A percentile compares a stretch with the other conserved stretches of the same genome.
These are phyloP conservation scores for Eimeria tenella DNA, from an alignment of 169 alveolate species.

Conservation along the genomic window DNA sequence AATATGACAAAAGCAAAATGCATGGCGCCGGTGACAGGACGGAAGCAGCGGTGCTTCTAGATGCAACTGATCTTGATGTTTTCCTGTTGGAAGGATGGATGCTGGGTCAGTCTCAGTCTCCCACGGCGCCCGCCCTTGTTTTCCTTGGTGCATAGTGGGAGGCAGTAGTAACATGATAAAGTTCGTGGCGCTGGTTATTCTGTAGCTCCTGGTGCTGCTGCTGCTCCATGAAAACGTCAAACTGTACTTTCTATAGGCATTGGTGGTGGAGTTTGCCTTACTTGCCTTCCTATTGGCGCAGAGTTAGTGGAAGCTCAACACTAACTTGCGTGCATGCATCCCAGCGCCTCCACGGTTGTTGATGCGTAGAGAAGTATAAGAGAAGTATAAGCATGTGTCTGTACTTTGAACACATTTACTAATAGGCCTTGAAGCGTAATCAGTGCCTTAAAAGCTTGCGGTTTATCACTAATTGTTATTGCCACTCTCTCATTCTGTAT, in stretches of 20 bases:
- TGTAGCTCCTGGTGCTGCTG: background rate
- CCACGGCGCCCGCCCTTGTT: background rate
- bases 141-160: background rate
- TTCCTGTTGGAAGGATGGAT: slow-evolving; percentile 53
- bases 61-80: slow-evolving; percentile 18
- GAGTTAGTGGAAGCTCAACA: no score
- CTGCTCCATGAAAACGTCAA: background rate
- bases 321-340: no score
- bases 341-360: no score
- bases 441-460: no score
- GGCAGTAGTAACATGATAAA: background rate
- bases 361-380: no score
- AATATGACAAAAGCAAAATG: slow-evolving; percentile 45
- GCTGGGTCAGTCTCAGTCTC: slow-evolving; percentile 31
- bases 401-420: no score
- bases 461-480: no score
- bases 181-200: background rate
- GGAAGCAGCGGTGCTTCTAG: background rate
- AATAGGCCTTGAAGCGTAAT: no score
- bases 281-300: no score
- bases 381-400: no score
- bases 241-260: background rate
- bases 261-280: no score
- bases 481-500: no score
- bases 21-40: slow-evolving; percentile 28